A percentile compares a stretch with the other conserved stretches of the same genome.
Evolutionary conservation across 371 early-diverging fungal species (phyloP).

Genomic region (Apophysomyces trapeziformis): DNA sequence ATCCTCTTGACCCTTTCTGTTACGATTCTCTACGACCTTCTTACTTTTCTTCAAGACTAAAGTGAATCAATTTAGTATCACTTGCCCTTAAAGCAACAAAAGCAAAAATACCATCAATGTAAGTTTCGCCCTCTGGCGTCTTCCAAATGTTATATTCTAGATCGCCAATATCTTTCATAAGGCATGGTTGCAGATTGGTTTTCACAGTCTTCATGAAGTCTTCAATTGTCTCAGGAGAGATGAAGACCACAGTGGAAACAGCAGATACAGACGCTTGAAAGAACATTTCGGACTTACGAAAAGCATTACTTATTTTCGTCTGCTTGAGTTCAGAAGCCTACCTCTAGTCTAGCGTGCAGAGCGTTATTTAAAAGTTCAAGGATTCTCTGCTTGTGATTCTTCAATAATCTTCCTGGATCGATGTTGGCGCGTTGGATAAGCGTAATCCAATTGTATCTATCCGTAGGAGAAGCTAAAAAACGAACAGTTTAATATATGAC

Average conservation of each 20-base stretch:
- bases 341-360: constrained; percentile 30
- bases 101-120: constrained; percentile 56
- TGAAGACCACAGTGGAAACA: constrained; percentile 63
- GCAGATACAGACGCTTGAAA: constrained; percentile 62
- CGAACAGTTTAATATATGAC: background rate
- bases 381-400: constrained; percentile 44
- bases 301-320: constrained; percentile 22
- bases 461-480: constrained; percentile 56
- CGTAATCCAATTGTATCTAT: constrained; percentile 85
- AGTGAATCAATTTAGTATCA: background rate
- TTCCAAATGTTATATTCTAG: constrained; percentile 70
- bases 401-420: constrained; percentile 75
- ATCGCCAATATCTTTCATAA: constrained; percentile 54
- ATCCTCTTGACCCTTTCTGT: constrained; percentile 64
- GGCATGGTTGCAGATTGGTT: constrained; percentile 48
- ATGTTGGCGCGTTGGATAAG: constrained; percentile 75
- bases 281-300: constrained; percentile 47
- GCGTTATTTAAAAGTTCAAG: constrained; percentile 45
- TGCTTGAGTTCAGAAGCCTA: constrained; percentile 8
- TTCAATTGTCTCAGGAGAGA: constrained; percentile 54
- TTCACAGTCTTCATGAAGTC: constrained; percentile 50
- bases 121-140: constrained; percentile 69
- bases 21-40: constrained; percentile 53
- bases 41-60: constrained; percentile 50
- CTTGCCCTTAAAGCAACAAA: background rate